Conservation (phyloP, 2,329 filamentous ascomycete species). For the Epichloe brachyelytri region DNA sequence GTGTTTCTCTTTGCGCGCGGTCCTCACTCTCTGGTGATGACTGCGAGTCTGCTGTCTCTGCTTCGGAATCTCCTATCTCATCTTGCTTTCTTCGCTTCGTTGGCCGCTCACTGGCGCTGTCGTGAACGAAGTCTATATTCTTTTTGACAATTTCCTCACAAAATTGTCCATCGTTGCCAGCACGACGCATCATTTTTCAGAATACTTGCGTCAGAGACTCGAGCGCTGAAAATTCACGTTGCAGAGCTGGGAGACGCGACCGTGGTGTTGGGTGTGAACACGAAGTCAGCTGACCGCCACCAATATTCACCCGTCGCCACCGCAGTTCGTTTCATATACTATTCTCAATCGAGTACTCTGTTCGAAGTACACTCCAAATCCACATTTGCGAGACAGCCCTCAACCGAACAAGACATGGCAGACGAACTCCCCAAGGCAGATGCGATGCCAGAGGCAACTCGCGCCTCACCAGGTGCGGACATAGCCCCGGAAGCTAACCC, state of each 20-base stretch:
- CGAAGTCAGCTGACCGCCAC: conserved; percentile 26
- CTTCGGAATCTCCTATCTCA: conserved; percentile 11
- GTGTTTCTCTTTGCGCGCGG: background rate
- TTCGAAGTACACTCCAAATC: background rate
- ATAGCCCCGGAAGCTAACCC: conserved; percentile 10
- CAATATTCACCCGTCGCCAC: conserved; percentile 5
- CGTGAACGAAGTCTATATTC: conserved; percentile 5
- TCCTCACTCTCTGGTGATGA: conserved; percentile 8
- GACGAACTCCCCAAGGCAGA: conserved; percentile 16
- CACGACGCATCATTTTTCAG: conserved; percentile 5
- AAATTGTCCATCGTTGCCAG: conserved; percentile 25
- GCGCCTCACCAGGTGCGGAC: conserved; percentile 11
- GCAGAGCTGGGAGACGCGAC: conserved; percentile 4
- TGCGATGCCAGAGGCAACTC: conserved; percentile 9
- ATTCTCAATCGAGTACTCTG: background rate
- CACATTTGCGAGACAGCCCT: background rate
- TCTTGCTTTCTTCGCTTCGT: conserved; percentile 20
- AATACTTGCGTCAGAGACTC: background rate
- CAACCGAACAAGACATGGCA: conserved; percentile 15
- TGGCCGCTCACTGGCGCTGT: conserved; percentile 12
- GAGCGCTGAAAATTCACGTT: background rate
- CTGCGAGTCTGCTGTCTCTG: conserved; percentile 12
- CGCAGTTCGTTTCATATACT: background rate
- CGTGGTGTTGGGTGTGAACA: conserved; percentile 11
- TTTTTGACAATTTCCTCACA: conserved; percentile 18